Evolutionary conservation across 345 rosid species (phyloP).

Genomic region (Erucastrum elatum): DNA sequence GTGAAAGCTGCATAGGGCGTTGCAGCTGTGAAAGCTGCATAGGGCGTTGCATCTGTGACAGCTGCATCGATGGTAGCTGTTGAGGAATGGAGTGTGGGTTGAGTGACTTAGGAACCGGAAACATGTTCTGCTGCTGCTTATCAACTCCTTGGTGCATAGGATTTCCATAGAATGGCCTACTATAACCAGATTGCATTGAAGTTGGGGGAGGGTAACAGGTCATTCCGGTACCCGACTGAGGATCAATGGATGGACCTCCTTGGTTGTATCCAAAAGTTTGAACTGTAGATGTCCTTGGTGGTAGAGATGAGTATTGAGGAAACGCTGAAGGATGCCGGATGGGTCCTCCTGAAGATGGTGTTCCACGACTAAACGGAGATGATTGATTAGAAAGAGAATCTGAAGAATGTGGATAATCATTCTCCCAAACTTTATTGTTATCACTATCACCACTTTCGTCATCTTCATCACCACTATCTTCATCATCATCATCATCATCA

Average conservation of each 20-base stretch:
- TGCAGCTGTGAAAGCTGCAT: too few relatives aligned
- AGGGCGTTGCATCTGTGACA: not conserved
- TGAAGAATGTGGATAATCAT: not conserved
- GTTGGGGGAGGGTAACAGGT: slow-evolving; percentile 62
- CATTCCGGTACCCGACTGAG: slow-evolving; percentile 54
- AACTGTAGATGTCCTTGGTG: slow-evolving; percentile 56
- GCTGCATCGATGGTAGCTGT: slow-evolving; percentile 80
- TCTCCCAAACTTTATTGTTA: too few relatives aligned
- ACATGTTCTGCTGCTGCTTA: slow-evolving; percentile 39
- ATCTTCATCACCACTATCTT: too few relatives aligned
- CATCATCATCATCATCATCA: too few relatives aligned
- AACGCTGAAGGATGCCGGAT: slow-evolving; percentile 79
- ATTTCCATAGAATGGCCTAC: slow-evolving; percentile 66
- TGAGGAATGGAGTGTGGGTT: slow-evolving; percentile 43
- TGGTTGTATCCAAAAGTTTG: slow-evolving; percentile 63
- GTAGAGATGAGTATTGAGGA: slow-evolving; percentile 76
- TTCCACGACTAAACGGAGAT: not conserved
- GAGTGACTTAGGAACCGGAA: slow-evolving; percentile 47
- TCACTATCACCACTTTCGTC: too few relatives aligned
- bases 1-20: not conserved
- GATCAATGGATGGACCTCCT: slow-evolving; percentile 50
- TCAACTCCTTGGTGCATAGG: slow-evolving; percentile 66
- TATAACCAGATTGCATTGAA: slow-evolving; percentile 64
- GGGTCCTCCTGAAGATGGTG: slow-evolving; percentile 67
- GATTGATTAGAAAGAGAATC: not conserved